phyloP scores from a whole-genome alignment of 176 grass and related monocot species.

The Cenchrus purpureus region DNA sequence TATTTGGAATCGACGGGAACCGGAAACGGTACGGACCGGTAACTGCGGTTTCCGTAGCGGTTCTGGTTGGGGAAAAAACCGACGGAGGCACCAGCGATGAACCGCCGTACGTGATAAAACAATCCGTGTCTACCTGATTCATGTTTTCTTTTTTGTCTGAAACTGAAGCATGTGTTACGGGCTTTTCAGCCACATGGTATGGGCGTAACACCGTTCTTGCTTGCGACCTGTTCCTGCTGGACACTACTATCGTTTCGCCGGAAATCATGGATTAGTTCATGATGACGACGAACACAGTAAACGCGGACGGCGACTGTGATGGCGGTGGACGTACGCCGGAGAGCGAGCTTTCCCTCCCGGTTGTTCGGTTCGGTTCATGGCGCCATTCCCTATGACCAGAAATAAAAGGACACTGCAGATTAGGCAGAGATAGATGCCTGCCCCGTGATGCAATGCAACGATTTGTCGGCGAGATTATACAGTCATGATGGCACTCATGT shows the following conservation, averaged over 20 bases:
- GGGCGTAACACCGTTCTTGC: not conserved
- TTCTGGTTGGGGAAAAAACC: no score
- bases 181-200: not conserved
- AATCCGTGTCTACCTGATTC: no score
- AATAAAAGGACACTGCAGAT: not conserved
- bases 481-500: not conserved
- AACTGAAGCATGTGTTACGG: not conserved
- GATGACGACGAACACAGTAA: not conserved
- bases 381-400: not conserved
- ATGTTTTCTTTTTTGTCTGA: not conserved
- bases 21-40: no score
- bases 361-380: not conserved
- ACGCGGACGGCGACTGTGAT: not conserved
- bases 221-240: not conserved
- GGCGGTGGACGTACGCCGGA: not conserved
- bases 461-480: constrained; percentile 17
- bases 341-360: not conserved
- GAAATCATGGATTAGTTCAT: not conserved
- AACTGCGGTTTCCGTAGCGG: no score
- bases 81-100: no score
- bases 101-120: no score
- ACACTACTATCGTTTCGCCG: not conserved
- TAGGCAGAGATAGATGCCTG: no score
- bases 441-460: not conserved
- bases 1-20: no score